Conservation (phyloP, 2,329 filamentous ascomycete genomes). For the Fusarium sacchari region DNA sequence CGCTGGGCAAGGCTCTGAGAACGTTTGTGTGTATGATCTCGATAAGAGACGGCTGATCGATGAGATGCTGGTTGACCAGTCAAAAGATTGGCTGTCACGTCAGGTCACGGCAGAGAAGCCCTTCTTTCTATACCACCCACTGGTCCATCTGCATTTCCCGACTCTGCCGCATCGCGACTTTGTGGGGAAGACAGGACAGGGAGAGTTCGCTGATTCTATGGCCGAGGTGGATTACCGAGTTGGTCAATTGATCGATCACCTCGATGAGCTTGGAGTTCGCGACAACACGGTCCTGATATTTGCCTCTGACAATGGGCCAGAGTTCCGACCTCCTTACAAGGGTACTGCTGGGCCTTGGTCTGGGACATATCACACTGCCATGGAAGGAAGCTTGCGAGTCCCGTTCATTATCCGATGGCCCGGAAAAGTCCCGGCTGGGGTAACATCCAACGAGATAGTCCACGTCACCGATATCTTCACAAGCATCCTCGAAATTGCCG, state of each 20-base stretch:
- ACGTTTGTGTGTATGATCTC: slow-evolving; percentile 48
- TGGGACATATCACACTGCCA: slow-evolving; percentile 50
- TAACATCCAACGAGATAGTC: slow-evolving; percentile 46
- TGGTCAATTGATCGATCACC: slow-evolving; percentile 46
- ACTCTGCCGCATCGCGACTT: slow-evolving; percentile 47
- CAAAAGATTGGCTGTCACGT: slow-evolving; percentile 46
- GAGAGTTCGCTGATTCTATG: slow-evolving; percentile 49
- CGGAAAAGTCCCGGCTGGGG: slow-evolving; percentile 39
- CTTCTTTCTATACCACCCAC: slow-evolving; percentile 49
- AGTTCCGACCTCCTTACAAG: slow-evolving; percentile 46
- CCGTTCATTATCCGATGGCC: slow-evolving; percentile 51
- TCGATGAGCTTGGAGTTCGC: slow-evolving; percentile 42
- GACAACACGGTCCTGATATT: slow-evolving; percentile 50
- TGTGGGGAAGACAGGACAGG: slow-evolving; percentile 42
- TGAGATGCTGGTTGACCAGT: slow-evolving; percentile 46
- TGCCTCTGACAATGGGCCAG: slow-evolving; percentile 50
- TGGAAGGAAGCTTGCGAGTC: slow-evolving; percentile 50
- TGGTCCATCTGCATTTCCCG: slow-evolving; percentile 49
- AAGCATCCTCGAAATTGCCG: slow-evolving; percentile 44
- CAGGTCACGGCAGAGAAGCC: slow-evolving; percentile 37
- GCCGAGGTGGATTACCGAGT: slow-evolving; percentile 49
- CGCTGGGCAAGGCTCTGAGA: slow-evolving; percentile 42
- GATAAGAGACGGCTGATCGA: slow-evolving; percentile 46
- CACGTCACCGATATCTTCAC: slow-evolving; percentile 49
- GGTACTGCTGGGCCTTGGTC: slow-evolving; percentile 50